Conservation (phyloP, 2,329 filamentous ascomycete species). For the Cladosporium sp. region DNA sequence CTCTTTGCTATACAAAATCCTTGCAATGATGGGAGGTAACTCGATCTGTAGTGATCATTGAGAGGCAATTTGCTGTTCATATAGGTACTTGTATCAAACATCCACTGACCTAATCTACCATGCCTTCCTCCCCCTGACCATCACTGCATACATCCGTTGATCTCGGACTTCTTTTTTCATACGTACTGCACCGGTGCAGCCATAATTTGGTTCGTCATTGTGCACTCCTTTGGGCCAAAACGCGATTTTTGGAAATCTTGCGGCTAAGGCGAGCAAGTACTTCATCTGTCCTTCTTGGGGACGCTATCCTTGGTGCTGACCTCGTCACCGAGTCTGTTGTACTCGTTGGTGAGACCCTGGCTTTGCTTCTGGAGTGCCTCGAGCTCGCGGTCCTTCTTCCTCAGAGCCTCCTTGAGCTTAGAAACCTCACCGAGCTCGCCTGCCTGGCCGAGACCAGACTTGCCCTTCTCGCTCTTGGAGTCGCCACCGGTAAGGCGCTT, state of each 20-base stretch:
- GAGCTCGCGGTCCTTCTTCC: constrained; percentile 75
- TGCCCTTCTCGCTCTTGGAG: constrained; percentile 51
- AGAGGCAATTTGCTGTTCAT: neutral
- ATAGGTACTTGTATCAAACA: neutral
- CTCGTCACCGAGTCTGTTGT: constrained; percentile 80
- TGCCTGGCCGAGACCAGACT: constrained; percentile 69
- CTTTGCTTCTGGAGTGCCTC: constrained; percentile 90
- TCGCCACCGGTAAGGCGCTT: constrained; percentile 70
- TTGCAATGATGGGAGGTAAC: too few relatives aligned
- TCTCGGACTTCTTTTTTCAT: neutral
- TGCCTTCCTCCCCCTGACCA: neutral
- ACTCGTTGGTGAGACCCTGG: constrained; percentile 76
- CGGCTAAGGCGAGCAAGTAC: too few relatives aligned
- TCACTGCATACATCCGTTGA: neutral
- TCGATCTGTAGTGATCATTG: too few relatives aligned
- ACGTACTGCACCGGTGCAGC: neutral
- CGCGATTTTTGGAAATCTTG: neutral
- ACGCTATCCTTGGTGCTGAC: constrained; percentile 56
- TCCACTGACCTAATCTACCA: neutral
- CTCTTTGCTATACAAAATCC: too few relatives aligned
- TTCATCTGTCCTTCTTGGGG: constrained; percentile 54
- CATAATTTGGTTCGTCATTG: neutral
- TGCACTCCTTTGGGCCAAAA: too few relatives aligned
- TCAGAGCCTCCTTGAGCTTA: constrained; percentile 61
- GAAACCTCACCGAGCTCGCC: constrained; percentile 74